Conservation (phyloP, 805 yeast species). For the Candida fluviatilis region DNA sequence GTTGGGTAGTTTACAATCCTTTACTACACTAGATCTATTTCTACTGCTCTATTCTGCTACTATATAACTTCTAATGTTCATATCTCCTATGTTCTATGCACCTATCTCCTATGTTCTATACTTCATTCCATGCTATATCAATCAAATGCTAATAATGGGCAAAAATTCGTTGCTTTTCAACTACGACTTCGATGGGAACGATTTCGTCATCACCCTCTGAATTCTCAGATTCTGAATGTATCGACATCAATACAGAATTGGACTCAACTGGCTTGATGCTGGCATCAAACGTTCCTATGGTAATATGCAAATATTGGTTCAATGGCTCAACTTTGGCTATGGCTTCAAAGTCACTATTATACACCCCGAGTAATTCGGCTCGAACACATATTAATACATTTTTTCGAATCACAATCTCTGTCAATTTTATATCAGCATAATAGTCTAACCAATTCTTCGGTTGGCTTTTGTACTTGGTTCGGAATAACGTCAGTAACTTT, state of each 20-base stretch:
- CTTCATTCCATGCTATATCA: no score
- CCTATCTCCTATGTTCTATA: no score
- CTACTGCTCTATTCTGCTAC: no score
- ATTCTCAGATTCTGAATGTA: conserved; percentile 4
- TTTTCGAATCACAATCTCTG: conserved; percentile 45
- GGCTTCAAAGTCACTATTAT: conserved; percentile 3
- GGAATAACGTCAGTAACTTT: conserved; percentile 9
- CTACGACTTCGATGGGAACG: neutral
- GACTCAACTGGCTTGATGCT: conserved; percentile 51
- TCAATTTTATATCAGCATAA: conserved; percentile 38
- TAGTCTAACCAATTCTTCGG: conserved; percentile 10
- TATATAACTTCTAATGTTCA: no score
- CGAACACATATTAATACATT: conserved; percentile 50
- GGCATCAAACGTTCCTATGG: conserved; percentile 56
- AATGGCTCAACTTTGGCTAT: conserved; percentile 7
- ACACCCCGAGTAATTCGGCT: conserved; percentile 23
- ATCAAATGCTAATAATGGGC: conserved; percentile 7
- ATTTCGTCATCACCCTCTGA: conserved; percentile 5
- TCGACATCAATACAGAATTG: conserved; percentile 22
- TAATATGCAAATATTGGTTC: conserved; percentile 52
- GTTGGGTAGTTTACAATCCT: no score
- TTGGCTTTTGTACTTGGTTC: conserved; percentile 8
- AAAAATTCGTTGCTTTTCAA: conserved; percentile 12
- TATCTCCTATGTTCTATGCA: no score
- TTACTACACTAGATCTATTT: no score